Percentiles rank a stretch among this genome's conserved stretches.
These are phyloP conservation scores for Porpolomopsis calyptriformis DNA, from an alignment of 768 basidiomycete species.

Conservation along the genomic window DNA sequence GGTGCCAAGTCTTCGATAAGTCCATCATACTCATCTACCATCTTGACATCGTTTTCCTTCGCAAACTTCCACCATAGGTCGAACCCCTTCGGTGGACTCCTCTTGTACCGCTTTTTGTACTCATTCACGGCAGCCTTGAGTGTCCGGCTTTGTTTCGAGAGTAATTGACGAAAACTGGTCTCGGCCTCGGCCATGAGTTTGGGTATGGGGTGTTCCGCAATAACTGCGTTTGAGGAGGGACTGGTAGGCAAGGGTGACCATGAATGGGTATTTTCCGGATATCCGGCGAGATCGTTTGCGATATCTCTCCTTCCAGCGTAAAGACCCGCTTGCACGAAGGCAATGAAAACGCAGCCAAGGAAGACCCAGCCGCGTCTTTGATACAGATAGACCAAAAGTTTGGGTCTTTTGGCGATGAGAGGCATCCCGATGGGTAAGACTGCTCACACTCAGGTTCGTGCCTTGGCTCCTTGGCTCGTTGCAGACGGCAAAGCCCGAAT, in stretches of 20 bases:
- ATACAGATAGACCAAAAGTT: neutral
- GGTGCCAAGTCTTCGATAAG: slow-evolving; percentile 74
- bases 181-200: slow-evolving; percentile 79
- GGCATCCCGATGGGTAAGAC: neutral
- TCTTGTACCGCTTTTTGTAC: slow-evolving; percentile 68
- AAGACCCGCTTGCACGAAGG: slow-evolving; percentile 43
- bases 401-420: neutral
- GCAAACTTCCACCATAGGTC: slow-evolving; percentile 86
- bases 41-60: slow-evolving; percentile 54
- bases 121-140: slow-evolving; percentile 70
- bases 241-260: slow-evolving; percentile 9
- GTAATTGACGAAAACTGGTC: slow-evolving; percentile 49
- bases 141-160: slow-evolving; percentile 70
- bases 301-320: slow-evolving; percentile 27
- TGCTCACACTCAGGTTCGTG: no score
- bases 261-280: no score
- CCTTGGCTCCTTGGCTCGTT: no score
- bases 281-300: slow-evolving; percentile 2
- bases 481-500: no score
- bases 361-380: slow-evolving; percentile 29
- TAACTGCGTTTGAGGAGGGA: slow-evolving; percentile 6
- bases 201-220: slow-evolving; percentile 65
- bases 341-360: slow-evolving; percentile 29
- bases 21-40: slow-evolving; percentile 85
- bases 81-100: slow-evolving; percentile 82